Evolutionary conservation across 2,329 filamentous ascomycete genomes (phyloP), one percentile per base, ranked within the genome.

Genomic region (Talaromyces sp.): DNA sequence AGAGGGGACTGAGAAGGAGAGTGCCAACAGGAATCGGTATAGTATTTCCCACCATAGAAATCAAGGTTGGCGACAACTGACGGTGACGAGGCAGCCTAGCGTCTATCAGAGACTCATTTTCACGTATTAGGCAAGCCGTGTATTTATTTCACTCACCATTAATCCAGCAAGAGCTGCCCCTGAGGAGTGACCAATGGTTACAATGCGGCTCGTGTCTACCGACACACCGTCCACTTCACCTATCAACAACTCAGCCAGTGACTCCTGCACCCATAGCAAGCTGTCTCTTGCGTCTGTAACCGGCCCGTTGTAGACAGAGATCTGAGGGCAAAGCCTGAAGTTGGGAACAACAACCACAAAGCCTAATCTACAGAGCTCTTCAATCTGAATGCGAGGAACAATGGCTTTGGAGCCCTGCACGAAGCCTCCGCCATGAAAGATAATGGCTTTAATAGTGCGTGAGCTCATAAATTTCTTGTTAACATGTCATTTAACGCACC

Each of bases 41-140:
- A 46, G 27, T 57, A 57, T 50, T 57, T 57, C 8, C 35, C 32
- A n/a, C 21, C 14, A 24, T 57, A 57, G 38, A 57, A 57, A n/a
- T 57, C 21, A 8, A 57, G 55, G 10, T 29, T 41, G 1, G 55
- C 55, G 14, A 24, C n/a, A 24, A 57, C 19, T 8, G 21, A 46
- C n/a, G 55, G 29, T 29, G 38, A 3, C 21, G 24, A 32, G 8
- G 19, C 29, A 21, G 50, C 21, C 50, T 27, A 17, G 21, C 4
- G 8, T 21, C 17, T 53, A 17, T 29, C 26, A 32, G 13, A n/a
- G n/a, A n/a, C n/a, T n/a, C 11, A 53, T n/a, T 31, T 24, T 1
- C 26, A 10, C 2, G 8, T 32, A 26, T 14, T 53, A n/a, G n/a
- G n/a, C n/a, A n/a, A n/a, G n/a, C n/a, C n/a, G n/a, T 24, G 2